A percentile compares a stretch with the other conserved stretches of the same genome.
These are phyloP conservation scores for Fusarium oxysporum DNA, from an alignment of 2,329 filamentous ascomycete genomes.

Conservation along the genomic window DNA sequence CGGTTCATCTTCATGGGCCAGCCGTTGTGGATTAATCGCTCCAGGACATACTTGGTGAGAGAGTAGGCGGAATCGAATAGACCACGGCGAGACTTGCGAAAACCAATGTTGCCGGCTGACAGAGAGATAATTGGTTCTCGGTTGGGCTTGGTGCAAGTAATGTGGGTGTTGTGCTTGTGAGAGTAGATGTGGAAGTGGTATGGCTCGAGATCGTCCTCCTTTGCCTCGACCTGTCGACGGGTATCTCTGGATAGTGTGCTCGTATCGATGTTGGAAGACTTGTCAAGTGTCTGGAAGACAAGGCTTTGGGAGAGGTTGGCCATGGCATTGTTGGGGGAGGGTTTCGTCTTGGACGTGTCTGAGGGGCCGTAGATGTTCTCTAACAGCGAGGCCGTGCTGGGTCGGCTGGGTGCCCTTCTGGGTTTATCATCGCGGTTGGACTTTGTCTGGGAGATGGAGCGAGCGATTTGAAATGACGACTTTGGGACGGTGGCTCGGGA, in stretches of 20 bases:
- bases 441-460: slow-evolving; percentile 56
- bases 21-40: slow-evolving; percentile 84
- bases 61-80: slow-evolving; percentile 95
- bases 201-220: slow-evolving; percentile 64
- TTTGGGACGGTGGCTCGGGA: slow-evolving; percentile 38
- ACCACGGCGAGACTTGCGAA: slow-evolving; percentile 82
- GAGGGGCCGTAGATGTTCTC: slow-evolving; percentile 51
- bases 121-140: slow-evolving; percentile 82
- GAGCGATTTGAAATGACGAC: slow-evolving; percentile 40
- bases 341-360: slow-evolving; percentile 27
- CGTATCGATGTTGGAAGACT: slow-evolving; percentile 50
- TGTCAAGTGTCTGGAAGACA: slow-evolving; percentile 54
- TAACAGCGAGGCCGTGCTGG: slow-evolving; percentile 48
- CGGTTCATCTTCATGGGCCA: slow-evolving; percentile 79
- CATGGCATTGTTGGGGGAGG: slow-evolving; percentile 48
- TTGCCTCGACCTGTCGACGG: slow-evolving; percentile 39
- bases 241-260: slow-evolving; percentile 45
- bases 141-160: slow-evolving; percentile 88
- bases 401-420: slow-evolving; percentile 39
- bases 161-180: slow-evolving; percentile 94
- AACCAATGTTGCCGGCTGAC: slow-evolving; percentile 90
- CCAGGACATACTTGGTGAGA: slow-evolving; percentile 83
- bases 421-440: slow-evolving; percentile 45
- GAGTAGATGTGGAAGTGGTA: slow-evolving; percentile 90
- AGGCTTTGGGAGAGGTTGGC: slow-evolving; percentile 52